Evolutionary conservation across 2,329 filamentous ascomycete species (phyloP).

Genomic region (Chrysoporthe puriensis): DNA sequence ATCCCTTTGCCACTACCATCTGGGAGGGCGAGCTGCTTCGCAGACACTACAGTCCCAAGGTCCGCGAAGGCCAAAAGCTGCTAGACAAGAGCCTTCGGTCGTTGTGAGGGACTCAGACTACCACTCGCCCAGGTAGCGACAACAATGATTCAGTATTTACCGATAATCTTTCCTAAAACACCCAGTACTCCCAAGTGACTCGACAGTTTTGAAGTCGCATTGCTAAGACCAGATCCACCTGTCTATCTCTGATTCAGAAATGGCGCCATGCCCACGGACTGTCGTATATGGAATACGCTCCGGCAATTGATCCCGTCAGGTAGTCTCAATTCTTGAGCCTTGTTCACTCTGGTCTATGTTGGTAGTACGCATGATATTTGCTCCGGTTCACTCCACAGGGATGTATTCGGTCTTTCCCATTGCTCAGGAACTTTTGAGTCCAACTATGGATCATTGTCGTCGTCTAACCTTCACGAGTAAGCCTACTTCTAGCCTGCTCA

Average conservation of each 20-base stretch:
- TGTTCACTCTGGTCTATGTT: neutral
- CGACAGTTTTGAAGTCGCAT: neutral
- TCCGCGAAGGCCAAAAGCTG: conserved; percentile 73
- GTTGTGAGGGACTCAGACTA: conserved; percentile 14
- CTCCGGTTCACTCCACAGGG: too few relatives aligned
- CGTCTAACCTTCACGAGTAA: too few relatives aligned
- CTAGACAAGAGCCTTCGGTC: conserved; percentile 67
- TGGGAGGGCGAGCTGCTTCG: conserved; percentile 93
- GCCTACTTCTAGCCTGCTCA: neutral
- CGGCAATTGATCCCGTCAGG: neutral
- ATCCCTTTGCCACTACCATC: conserved; percentile 85
- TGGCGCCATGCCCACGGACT: neutral
- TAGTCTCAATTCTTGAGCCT: neutral
- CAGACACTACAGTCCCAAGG: conserved; percentile 83
- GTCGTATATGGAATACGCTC: neutral
- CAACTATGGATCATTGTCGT: too few relatives aligned
- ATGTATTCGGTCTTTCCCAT: too few relatives aligned
- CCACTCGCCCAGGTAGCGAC: conserved; percentile 20
- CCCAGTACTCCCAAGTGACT: neutral
- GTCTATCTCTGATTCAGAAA: neutral
- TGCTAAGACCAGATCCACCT: neutral
- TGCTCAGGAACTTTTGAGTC: too few relatives aligned
- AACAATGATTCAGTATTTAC: conserved; percentile 5
- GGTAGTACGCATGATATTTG: too few relatives aligned
- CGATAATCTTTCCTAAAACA: neutral